Evolutionary conservation across 2,329 filamentous ascomycete genomes (phyloP).

Genomic region (Fusarium poae): DNA sequence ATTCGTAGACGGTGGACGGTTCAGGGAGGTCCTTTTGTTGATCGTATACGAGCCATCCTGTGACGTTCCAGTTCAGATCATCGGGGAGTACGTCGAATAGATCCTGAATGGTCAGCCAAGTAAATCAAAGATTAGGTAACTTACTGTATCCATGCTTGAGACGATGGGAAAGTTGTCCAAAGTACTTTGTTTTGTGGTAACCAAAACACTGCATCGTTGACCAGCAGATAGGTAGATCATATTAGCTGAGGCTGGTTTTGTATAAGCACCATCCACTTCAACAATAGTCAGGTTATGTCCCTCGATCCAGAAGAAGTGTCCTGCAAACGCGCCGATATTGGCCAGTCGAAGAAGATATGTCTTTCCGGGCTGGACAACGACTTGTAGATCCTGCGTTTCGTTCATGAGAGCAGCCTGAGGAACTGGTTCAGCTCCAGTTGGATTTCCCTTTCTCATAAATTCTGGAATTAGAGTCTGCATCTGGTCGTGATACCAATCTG

Average conservation of each 20-base stretch:
- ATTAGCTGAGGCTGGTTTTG: slow-evolving; percentile 68
- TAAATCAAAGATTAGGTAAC: slow-evolving; percentile 22
- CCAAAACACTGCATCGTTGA: slow-evolving; percentile 73
- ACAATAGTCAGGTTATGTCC: slow-evolving; percentile 76
- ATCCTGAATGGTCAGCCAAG: slow-evolving; percentile 54
- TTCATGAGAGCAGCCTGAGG: slow-evolving; percentile 79
- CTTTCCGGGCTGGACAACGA: slow-evolving; percentile 72
- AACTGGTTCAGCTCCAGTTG: slow-evolving; percentile 72
- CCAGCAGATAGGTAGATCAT: slow-evolving; percentile 76
- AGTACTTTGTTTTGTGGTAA: slow-evolving; percentile 72
- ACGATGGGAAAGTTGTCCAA: slow-evolving; percentile 75
- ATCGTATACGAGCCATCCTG: slow-evolving; percentile 74
- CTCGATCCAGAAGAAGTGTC: slow-evolving; percentile 76
- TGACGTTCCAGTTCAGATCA: slow-evolving; percentile 76
- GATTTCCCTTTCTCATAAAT: slow-evolving; percentile 68
- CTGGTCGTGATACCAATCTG: slow-evolving; percentile 77
- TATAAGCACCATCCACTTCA: slow-evolving; percentile 80
- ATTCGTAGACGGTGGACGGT: slow-evolving; percentile 69
- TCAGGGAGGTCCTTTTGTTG: slow-evolving; percentile 59
- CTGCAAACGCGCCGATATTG: slow-evolving; percentile 79
- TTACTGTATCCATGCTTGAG: slow-evolving; percentile 76
- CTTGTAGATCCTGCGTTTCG: slow-evolving; percentile 71
- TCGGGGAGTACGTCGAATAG: slow-evolving; percentile 78
- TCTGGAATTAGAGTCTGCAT: slow-evolving; percentile 61
- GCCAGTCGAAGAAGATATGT: slow-evolving; percentile 62